A percentile compares a stretch with the other conserved stretches of the same genome.
phyloP scores from a whole-genome alignment of 75 land plant genomes.

The Selaginella moellendorffii region DNA sequence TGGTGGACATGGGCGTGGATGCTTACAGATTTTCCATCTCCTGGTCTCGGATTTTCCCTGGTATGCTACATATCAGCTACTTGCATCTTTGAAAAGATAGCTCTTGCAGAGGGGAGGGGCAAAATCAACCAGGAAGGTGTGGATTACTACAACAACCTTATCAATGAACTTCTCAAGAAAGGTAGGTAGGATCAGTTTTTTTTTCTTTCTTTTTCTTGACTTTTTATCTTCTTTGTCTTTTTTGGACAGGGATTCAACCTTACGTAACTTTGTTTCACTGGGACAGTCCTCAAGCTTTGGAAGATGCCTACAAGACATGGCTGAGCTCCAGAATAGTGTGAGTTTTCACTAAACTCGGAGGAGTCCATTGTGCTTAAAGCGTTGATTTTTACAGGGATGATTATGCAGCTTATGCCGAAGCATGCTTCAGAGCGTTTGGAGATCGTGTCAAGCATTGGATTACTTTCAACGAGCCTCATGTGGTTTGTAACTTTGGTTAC shows the following conservation, averaged over 20 bases:
- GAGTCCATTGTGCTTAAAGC: neutral
- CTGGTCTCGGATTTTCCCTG: conserved; percentile 1
- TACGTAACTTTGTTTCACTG: neutral
- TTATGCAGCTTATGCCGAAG: neutral
- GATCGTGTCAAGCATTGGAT: conserved; percentile 2
- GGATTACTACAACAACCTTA: conserved; percentile 6
- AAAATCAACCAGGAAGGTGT: conserved; percentile 1
- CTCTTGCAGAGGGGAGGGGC: conserved; percentile 13
- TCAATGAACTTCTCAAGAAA: neutral
- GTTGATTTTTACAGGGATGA: neutral
- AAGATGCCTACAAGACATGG: neutral
- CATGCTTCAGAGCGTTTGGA: conserved; percentile 5
- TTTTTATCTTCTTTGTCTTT: neutral
- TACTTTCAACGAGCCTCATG: conserved; percentile 2
- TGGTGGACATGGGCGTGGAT: neutral
- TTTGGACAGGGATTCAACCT: conserved; percentile 3
- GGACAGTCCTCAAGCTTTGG: neutral
- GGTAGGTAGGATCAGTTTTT: no score
- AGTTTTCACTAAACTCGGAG: neutral
- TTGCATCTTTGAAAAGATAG: neutral
- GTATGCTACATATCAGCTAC: neutral
- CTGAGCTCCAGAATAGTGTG: neutral
- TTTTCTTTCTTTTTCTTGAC: neutral
- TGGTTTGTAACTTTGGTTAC: neutral
- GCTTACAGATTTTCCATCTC: conserved; percentile 1